These are phyloP conservation scores for Lipomyces sp. DNA, from an alignment of 805 yeast genomes.

Conservation along the genomic window DNA sequence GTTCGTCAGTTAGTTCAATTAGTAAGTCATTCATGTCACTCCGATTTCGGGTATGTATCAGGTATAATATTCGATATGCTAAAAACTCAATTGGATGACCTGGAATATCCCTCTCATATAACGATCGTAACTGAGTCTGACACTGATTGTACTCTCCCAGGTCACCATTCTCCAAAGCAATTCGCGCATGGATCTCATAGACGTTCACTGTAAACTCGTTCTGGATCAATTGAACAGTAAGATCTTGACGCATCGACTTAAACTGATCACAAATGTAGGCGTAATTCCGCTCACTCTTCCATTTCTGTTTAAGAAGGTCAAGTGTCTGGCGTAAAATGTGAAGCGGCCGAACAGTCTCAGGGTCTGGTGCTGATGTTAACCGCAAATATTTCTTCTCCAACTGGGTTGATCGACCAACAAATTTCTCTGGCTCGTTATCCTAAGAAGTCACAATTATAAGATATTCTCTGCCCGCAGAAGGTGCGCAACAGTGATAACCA, in stretches of 20 bases:
- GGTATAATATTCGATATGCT: slow-evolving; percentile 74
- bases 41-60: slow-evolving; percentile 70
- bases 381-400: slow-evolving; percentile 82
- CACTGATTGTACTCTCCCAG: slow-evolving; percentile 96
- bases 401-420: slow-evolving; percentile 66
- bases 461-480: not conserved
- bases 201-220: slow-evolving; percentile 76
- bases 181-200: slow-evolving; percentile 82
- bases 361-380: slow-evolving; percentile 90
- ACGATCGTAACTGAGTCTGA: slow-evolving; percentile 72
- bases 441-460: not conserved
- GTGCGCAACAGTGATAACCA: not conserved
- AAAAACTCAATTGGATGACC: slow-evolving; percentile 64
- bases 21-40: slow-evolving; percentile 57
- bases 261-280: slow-evolving; percentile 85
- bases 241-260: slow-evolving; percentile 89
- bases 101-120: slow-evolving; percentile 56
- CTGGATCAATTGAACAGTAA: slow-evolving; percentile 87
- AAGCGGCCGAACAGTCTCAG: slow-evolving; percentile 78
- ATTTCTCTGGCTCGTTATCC: slow-evolving; percentile 28
- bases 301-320: slow-evolving; percentile 58
- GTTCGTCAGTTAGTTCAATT: slow-evolving; percentile 40
- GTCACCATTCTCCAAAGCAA: slow-evolving; percentile 83
- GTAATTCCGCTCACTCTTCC: slow-evolving; percentile 60
- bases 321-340: slow-evolving; percentile 63